Evolutionary conservation across 2,329 filamentous ascomycete genomes (phyloP).

Genomic region (Diaporthe citrichinensis): DNA sequence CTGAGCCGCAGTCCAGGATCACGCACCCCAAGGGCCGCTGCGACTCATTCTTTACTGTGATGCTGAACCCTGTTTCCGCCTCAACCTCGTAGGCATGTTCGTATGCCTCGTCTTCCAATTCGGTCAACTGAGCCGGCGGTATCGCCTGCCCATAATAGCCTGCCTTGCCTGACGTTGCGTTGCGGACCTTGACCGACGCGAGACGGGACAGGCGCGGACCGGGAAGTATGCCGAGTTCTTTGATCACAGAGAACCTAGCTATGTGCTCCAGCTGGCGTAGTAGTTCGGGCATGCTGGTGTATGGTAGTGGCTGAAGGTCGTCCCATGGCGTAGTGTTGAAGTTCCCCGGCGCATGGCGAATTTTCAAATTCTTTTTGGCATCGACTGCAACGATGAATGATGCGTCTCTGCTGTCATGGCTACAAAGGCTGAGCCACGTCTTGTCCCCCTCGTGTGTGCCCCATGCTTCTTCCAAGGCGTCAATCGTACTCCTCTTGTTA

Average conservation of each 20-base stretch:
- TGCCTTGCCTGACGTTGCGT: neutral
- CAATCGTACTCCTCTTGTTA: neutral
- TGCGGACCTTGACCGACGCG: neutral
- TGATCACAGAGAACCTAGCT: neutral
- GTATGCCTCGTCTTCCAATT: neutral
- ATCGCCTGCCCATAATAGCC: neutral
- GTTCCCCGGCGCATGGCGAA: neutral
- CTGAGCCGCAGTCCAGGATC: neutral
- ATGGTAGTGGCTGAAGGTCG: neutral
- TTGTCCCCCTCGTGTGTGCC: neutral
- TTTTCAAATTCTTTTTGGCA: neutral
- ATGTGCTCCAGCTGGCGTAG: neutral
- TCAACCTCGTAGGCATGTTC: neutral
- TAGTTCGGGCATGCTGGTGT: neutral
- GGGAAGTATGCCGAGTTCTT: neutral
- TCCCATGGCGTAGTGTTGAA: neutral
- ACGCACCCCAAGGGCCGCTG: neutral
- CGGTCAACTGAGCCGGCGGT: neutral
- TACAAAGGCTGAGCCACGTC: neutral
- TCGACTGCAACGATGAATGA: neutral
- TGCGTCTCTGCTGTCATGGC: neutral
- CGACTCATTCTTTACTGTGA: neutral
- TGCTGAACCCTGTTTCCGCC: neutral
- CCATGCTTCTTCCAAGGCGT: neutral
- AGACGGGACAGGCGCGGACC: neutral